phyloP scores from a whole-genome alignment of 2,329 filamentous ascomycete genomes.

The Alternaria sp. region DNA sequence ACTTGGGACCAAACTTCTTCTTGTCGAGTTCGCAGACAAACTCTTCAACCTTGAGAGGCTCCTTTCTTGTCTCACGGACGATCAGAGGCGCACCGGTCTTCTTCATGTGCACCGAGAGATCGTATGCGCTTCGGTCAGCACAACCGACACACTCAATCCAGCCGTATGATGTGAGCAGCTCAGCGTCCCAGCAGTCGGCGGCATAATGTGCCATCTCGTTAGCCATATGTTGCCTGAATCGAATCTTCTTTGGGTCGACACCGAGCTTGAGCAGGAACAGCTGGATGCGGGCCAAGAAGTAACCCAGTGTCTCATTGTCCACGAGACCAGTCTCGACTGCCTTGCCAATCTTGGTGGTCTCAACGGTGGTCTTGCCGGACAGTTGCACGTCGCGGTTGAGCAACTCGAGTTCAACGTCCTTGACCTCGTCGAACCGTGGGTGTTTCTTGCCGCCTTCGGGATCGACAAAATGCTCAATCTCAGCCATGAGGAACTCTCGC shows the following conservation, averaged over 20 bases:
- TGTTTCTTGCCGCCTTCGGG: constrained; percentile 96
- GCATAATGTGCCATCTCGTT: constrained; percentile 95
- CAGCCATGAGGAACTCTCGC: constrained; percentile 97
- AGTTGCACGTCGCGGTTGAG: constrained; percentile 87
- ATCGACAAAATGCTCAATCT: constrained; percentile 98
- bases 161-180: constrained; percentile 87
- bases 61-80: constrained; percentile 81
- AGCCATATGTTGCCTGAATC: constrained; percentile 96
- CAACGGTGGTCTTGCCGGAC: constrained; percentile 79
- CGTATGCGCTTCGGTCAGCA: constrained; percentile 93
- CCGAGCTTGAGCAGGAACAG: constrained; percentile 90
- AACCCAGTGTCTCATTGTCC: constrained; percentile 97
- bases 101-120: constrained; percentile 89
- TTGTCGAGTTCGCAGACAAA: constrained; percentile 89
- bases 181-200: constrained; percentile 96
- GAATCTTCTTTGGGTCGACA: constrained; percentile 84
- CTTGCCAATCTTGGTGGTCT: constrained; percentile 80
- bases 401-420: constrained; percentile 81
- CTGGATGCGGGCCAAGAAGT: constrained; percentile 94
- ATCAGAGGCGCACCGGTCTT: constrained; percentile 87
- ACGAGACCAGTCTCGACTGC: constrained; percentile 84
- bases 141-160: constrained; percentile 99
- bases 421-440: constrained; percentile 82
- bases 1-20: constrained; percentile 94
- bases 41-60: constrained; percentile 82